A percentile compares a stretch with the other conserved stretches of the same genome.
phyloP scores from a whole-genome alignment of 2,329 filamentous ascomycete species.

The Alternaria sp. region DNA sequence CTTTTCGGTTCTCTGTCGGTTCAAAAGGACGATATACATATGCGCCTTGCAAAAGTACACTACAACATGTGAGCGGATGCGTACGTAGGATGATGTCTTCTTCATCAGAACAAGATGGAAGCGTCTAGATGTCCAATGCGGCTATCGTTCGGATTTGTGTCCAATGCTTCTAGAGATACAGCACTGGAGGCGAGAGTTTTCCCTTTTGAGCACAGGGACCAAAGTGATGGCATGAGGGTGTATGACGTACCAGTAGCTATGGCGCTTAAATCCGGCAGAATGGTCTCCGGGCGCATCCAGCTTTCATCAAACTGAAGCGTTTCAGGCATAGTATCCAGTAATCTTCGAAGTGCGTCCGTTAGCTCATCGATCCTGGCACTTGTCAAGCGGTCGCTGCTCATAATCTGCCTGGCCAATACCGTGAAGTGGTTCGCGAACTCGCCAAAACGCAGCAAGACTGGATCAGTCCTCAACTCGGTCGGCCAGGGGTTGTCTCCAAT shows the following conservation, averaged over 20 bases:
- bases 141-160: not conserved
- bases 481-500: slow-evolving; percentile 60
- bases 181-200: not conserved
- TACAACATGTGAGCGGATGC: slow-evolving; percentile 31
- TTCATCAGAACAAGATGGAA: not conserved
- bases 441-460: slow-evolving; percentile 55
- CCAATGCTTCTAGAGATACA: not conserved
- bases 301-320: slow-evolving; percentile 57
- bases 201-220: not conserved
- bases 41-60: slow-evolving; percentile 59
- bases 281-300: slow-evolving; percentile 53
- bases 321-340: slow-evolving; percentile 59
- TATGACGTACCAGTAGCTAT: slow-evolving; percentile 55
- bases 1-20: slow-evolving; percentile 55
- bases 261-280: slow-evolving; percentile 55
- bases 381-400: slow-evolving; percentile 55
- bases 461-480: slow-evolving; percentile 56
- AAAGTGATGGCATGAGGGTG: not conserved
- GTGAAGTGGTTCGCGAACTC: slow-evolving; percentile 60
- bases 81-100: not conserved
- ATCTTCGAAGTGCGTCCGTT: slow-evolving; percentile 54
- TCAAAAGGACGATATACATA: slow-evolving; percentile 59
- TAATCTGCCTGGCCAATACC: slow-evolving; percentile 58
- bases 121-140: not conserved
- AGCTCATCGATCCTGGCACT: slow-evolving; percentile 58